These are phyloP conservation scores for Colletotrichum sp. DNA, from an alignment of 2,329 filamentous ascomycete genomes.

Conservation along the genomic window DNA sequence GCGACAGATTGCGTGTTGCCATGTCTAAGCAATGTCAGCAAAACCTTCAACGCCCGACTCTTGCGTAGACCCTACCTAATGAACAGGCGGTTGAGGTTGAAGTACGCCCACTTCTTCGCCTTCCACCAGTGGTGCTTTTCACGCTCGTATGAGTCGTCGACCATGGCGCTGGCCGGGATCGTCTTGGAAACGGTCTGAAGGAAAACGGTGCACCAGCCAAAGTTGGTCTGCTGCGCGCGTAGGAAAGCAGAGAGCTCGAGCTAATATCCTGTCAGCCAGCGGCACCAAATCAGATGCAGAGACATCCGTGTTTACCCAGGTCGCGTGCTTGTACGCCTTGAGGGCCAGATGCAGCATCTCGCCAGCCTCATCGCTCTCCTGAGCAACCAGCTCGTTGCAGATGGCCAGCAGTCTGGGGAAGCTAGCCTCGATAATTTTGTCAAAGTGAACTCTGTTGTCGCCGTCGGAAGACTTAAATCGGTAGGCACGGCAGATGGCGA, in stretches of 20 bases:
- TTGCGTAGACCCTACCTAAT: conserved; percentile 68
- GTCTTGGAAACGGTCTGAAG: conserved; percentile 87
- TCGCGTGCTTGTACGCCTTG: conserved; percentile 98
- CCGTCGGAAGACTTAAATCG: conserved; percentile 86
- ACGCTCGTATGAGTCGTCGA: conserved; percentile 79
- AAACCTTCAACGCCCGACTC: neutral
- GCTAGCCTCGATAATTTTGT: conserved; percentile 89
- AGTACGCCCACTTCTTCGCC: conserved; percentile 99
- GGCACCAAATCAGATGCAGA: neutral
- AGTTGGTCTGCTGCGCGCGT: conserved; percentile 81
- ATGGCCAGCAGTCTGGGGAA: conserved; percentile 89
- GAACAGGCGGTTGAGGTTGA: conserved; percentile 94
- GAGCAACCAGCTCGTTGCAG: conserved; percentile 86
- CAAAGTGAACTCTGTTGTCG: conserved; percentile 81
- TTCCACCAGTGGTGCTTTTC: conserved; percentile 99
- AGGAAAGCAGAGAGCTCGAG: conserved; percentile 84
- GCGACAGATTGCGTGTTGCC: conserved; percentile 73
- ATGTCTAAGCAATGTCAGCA: conserved; percentile 65
- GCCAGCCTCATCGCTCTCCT: conserved; percentile 91
- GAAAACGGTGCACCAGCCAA: conserved; percentile 97
- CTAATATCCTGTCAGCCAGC: conserved; percentile 51
- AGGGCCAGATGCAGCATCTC: conserved; percentile 96
- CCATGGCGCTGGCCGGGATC: conserved; percentile 79
- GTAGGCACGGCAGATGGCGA: conserved; percentile 95
- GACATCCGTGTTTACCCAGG: conserved; percentile 67